Base-by-base conservation (phyloP, 2,329 filamentous ascomycete species). In the Pseudocercospora musae region DNA sequence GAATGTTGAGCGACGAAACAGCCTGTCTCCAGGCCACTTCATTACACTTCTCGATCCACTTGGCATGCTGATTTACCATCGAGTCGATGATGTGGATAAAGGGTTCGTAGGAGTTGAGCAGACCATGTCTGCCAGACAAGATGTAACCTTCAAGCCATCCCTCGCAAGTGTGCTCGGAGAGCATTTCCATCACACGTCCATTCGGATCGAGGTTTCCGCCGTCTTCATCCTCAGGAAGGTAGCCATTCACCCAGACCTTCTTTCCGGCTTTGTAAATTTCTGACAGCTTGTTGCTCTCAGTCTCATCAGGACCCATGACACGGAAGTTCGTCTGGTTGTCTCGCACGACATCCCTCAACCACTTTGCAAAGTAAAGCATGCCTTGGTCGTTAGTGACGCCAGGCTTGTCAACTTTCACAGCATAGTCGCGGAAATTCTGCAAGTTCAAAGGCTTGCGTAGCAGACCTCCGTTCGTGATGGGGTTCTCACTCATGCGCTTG, bases 1-100 rank as follows among this genome's bases (percentile, higher is more conserved):
- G 83, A 68, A 92, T 92, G 78, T 93, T 93, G 69, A 93, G 84
- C 0, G 89, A 92, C 8, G 89, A 84, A 10, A 92, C 79, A 74
- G 88, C 88, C 69, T 81, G 84, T 57, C 90, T 86, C 90, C 90
- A 93, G 70, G 89, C 86, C 20, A 92, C 87, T 72, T 92, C 89
- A n/a, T 87, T 79, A 67, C 87, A 90, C 78, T 92, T 93, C 75
- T 93, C 89, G 56, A 92, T 84, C 89, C 89, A 92, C 76, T 93
- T 93, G 80, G 89, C 91, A 78, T 93, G 89, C 78, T 91, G 89
- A 74, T 91, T 92, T 63, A 93, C 89, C 89, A 93, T 93, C 1
- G 88, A 91, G 75, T 92, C 89, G 70, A 93, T 91, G 70, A 93
- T 86, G 72, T 92, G 89, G 62, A 92, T 90, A 73, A 93, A 93